phyloP scores from a whole-genome alignment of 2,329 filamentous ascomycete genomes.

The Byssothecium circinans region DNA sequence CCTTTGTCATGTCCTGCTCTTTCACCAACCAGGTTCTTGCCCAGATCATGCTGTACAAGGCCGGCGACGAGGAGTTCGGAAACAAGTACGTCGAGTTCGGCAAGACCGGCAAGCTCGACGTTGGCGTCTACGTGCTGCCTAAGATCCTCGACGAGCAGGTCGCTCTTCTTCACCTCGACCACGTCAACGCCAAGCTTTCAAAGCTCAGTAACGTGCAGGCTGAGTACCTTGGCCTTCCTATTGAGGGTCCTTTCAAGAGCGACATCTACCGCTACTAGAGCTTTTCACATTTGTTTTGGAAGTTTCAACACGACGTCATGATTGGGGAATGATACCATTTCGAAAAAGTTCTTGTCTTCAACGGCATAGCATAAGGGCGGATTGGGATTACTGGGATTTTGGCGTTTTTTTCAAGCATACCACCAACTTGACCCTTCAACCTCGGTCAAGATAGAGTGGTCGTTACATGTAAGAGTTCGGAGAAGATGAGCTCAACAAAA shows the following conservation, averaged over 20 bases:
- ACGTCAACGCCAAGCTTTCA: constrained; percentile 93
- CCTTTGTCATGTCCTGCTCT: constrained; percentile 99
- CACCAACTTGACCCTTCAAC: constrained; percentile 44
- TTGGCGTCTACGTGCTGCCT: constrained; percentile 94
- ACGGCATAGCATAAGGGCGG: constrained; percentile 56
- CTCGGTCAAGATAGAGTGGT: constrained; percentile 38
- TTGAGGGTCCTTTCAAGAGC: constrained; percentile 93
- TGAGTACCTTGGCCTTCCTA: constrained; percentile 86
- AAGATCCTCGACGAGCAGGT: constrained; percentile 99
- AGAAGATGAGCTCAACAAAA: constrained; percentile 12
- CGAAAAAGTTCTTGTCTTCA: constrained; percentile 61
- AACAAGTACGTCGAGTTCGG: constrained; percentile 96
- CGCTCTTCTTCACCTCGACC: constrained; percentile 85
- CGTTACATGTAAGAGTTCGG: constrained; percentile 31
- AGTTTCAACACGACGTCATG: constrained; percentile 62
- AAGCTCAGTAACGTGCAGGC: constrained; percentile 83
- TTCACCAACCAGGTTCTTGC: constrained; percentile 99
- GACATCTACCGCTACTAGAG: constrained; percentile 70
- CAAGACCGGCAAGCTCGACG: constrained; percentile 83
- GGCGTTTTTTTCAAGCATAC: constrained; percentile 41
- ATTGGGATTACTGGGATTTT: constrained; percentile 32
- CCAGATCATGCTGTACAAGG: constrained; percentile 98
- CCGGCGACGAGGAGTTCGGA: constrained; percentile 80
- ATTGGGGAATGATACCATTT: constrained; percentile 57
- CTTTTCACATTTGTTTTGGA: constrained; percentile 32